A percentile compares a stretch with the other conserved stretches of the same genome.
Evolutionary conservation across 176 grass and related monocot species (phyloP).

Genomic region (Sorghum bicolor): Sorghum_bicolor_NCBIv3 NC_012873.2:55551501-55552000

Average conservation of each 20-base stretch:
- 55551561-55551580: background rate
- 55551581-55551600: background rate
- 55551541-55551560: background rate
- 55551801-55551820: no score
- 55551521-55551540: background rate
- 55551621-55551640: conserved; percentile 9
- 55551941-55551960: background rate
- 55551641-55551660: background rate
- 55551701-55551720: background rate
- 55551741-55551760: no score
- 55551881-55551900: no score
- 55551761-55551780: no score
- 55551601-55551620: background rate
- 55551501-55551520: conserved; percentile 9
- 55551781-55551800: no score
- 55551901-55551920: background rate
- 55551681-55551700: background rate
- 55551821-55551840: background rate
- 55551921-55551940: background rate
- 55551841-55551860: no score
- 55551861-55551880: no score
- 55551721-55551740: background rate
- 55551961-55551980: background rate
- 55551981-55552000: background rate
- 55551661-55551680: conserved; percentile 3